Evolutionary conservation across 2,329 filamentous ascomycete genomes (phyloP).

Genomic region (Elsinoe ampelina): DNA sequence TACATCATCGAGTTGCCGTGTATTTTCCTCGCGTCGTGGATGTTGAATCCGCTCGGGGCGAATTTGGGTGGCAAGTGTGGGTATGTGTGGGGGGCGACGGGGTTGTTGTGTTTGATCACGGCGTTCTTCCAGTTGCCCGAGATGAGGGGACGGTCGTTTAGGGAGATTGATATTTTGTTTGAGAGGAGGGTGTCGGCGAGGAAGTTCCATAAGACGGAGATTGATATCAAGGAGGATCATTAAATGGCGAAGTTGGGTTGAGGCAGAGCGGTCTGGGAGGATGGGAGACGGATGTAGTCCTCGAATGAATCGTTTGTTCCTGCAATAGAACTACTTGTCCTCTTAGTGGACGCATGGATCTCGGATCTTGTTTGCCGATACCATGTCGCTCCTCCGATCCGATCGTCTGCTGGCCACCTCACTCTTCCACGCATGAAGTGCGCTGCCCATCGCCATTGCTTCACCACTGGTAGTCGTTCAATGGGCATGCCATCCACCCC

Average conservation of each 20-base stretch:
- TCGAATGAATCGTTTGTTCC: too few relatives aligned
- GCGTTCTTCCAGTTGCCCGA: slow-evolving; percentile 39
- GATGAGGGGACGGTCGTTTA: slow-evolving; percentile 38
- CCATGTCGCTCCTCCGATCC: too few relatives aligned
- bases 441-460: too few relatives aligned
- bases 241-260: slow-evolving; percentile 21
- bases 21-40: slow-evolving; percentile 51
- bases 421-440: too few relatives aligned
- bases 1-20: slow-evolving; percentile 57
- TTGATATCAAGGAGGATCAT: slow-evolving; percentile 36
- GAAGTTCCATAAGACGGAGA: slow-evolving; percentile 37
- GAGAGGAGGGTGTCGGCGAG: slow-evolving; percentile 34
- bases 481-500: too few relatives aligned
- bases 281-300: too few relatives aligned
- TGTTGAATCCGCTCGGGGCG: slow-evolving; percentile 46
- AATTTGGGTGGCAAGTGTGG: slow-evolving; percentile 35
- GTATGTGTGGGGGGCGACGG: slow-evolving; percentile 40
- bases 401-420: too few relatives aligned
- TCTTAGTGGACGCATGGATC: too few relatives aligned
- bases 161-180: slow-evolving; percentile 39
- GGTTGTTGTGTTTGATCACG: slow-evolving; percentile 32
- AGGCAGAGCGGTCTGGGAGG: too few relatives aligned
- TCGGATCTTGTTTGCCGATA: too few relatives aligned
- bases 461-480: too few relatives aligned
- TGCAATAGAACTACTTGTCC: too few relatives aligned